Evolutionary conservation across 192 early-diverging fungal genomes (phyloP).

Genomic region (Coemansia sp.): DNA sequence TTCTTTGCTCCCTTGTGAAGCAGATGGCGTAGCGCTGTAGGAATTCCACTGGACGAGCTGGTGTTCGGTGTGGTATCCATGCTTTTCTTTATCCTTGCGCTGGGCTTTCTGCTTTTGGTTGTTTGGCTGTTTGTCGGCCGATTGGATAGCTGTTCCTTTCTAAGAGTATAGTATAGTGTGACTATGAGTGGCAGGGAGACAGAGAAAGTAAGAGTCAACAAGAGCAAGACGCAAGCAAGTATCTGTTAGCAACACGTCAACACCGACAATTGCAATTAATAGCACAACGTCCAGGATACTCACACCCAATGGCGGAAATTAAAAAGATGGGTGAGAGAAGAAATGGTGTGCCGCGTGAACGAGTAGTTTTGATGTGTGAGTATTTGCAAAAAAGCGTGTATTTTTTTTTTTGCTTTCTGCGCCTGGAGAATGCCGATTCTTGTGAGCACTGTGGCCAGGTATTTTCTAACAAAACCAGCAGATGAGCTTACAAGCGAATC

Average conservation of each 20-base stretch:
- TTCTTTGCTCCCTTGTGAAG: constrained; percentile 37
- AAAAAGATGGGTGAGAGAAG: neutral
- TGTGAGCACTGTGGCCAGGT: neutral
- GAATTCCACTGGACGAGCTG: constrained; percentile 34
- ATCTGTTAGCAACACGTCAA: neutral
- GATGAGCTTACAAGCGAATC: neutral
- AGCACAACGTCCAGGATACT: neutral
- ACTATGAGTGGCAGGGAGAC: neutral
- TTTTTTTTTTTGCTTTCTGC: constrained; percentile 1
- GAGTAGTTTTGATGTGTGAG: neutral
- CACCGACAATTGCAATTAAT: neutral
- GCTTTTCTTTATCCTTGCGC: neutral
- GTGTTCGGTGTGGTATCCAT: constrained; percentile 40
- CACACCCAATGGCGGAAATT: neutral
- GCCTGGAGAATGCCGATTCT: neutral
- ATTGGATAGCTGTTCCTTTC: neutral
- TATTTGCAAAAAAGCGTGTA: constrained; percentile 3
- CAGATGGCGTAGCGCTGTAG: constrained; percentile 48
- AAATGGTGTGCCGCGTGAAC: neutral
- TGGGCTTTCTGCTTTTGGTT: constrained; percentile 7
- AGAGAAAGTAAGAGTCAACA: neutral
- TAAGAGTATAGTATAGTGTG: constrained; percentile 1
- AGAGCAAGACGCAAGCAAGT: constrained; percentile 1
- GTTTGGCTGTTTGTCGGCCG: neutral
- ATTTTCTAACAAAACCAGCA: neutral